Base-by-base conservation (phyloP, 176 grass and related monocot genomes). In the Oryza meridionalis region DNA sequence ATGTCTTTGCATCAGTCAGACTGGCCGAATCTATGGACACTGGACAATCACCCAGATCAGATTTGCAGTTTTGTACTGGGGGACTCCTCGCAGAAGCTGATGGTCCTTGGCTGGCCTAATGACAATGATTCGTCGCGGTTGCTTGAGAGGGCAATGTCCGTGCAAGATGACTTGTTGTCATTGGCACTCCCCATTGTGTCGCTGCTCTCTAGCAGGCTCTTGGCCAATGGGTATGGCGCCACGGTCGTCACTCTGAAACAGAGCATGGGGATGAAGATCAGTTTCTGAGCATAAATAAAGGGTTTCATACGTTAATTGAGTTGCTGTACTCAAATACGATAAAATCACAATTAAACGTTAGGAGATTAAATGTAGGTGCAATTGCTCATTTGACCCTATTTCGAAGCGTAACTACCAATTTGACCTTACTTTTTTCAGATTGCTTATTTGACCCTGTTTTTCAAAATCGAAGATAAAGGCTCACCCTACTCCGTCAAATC, bases 61-160 rank as follows among this genome's bases (percentile, higher is more conserved):
- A 92, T 97, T 61, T 90, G 82, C 63, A 97, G 86, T 49, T 97
- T 88, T 5, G 88, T 91, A 73, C 71, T 90, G 7, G 78, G 88
- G 55, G 80, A 80, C 63, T 91, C 90, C 29, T 76, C 86, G 29
- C 81, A 88, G 63, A 87, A 88, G 68, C 66, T 91, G 49, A 87
- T 93, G 83, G 85, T 87, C 62, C 85, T 93, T 21, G 86, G 85
- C 46, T 91, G 88, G 13, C 92, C 80, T 73, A 94, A 77, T 72
- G 84, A 72, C 61, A 84, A 79, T 1, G 84, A 88, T 24, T 97
- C 88, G 0, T 91, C 86, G 0, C 12, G 63, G 79, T 88, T 92
- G 88, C 85, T 94, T 42, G 91, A 95, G 49, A 92, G 82, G 55
- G 80, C 77, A 65, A 96, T 77, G 17, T 88, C 92, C 15, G 76